Evolutionary conservation across 345 rosid species (phyloP).

Genomic region (Salix purpurea): DNA sequence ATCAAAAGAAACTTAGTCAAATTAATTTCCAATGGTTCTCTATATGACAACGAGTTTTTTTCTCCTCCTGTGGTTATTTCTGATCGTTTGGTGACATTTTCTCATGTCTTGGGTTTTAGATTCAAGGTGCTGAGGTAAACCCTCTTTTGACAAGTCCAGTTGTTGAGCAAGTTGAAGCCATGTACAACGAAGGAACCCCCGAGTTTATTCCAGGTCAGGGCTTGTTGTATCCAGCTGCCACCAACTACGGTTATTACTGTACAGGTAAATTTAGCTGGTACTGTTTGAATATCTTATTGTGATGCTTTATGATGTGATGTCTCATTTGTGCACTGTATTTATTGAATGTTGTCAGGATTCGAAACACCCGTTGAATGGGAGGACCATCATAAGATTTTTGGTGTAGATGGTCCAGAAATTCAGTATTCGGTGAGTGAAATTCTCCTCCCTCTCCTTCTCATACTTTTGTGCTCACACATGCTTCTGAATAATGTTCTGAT

Average conservation of each 20-base stretch:
- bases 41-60: not conserved
- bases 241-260: conserved; percentile 83
- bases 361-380: conserved; percentile 92
- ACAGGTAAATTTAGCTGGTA: conserved; percentile 49
- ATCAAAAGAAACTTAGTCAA: not conserved
- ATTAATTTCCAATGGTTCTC: not conserved
- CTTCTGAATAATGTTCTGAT: not conserved
- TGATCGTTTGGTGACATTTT: conserved; percentile 2
- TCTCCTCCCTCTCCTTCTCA: not conserved
- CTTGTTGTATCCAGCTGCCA: conserved; percentile 63
- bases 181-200: conserved; percentile 79
- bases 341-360: conserved; percentile 45
- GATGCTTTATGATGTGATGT: not conserved
- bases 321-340: conserved; percentile 5
- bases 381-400: conserved; percentile 76
- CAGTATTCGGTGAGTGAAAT: conserved; percentile 55
- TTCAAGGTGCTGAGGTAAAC: conserved; percentile 44
- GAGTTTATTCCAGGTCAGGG: conserved; percentile 73
- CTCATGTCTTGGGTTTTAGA: conserved; percentile 16
- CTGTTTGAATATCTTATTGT: not conserved
- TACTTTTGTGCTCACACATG: not conserved
- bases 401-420: conserved; percentile 73
- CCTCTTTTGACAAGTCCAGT: conserved; percentile 31
- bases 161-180: conserved; percentile 48
- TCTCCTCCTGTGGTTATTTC: not conserved